phyloP scores from a whole-genome alignment of 164 flowering plant genomes.

The Vitis labrusca region DNA sequence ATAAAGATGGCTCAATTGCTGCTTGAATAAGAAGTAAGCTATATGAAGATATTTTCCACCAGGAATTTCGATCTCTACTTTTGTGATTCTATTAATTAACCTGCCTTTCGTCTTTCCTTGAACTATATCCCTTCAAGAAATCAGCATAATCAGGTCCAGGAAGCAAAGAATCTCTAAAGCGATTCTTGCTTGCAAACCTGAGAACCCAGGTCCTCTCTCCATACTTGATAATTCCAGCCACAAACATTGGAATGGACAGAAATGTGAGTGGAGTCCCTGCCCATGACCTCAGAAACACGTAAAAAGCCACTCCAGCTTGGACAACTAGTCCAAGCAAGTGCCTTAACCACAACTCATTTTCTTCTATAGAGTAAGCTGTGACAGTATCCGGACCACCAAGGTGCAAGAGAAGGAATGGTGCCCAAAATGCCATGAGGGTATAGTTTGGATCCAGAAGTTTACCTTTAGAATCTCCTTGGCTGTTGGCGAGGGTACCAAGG shows the following conservation, averaged over 20 bases:
- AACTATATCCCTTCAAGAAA: no score
- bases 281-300: not conserved
- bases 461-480: not conserved
- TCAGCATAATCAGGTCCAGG: not conserved
- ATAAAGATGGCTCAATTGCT: not conserved
- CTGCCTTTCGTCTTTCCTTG: no score
- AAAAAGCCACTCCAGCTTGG: constrained; percentile 2
- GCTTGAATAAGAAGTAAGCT: constrained; percentile 5
- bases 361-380: constrained; percentile 32
- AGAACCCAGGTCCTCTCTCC: constrained; percentile 19
- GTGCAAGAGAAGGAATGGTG: constrained; percentile 29
- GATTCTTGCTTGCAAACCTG: constrained; percentile 1
- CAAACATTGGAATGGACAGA: constrained; percentile 12
- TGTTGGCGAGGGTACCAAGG: constrained; percentile 9
- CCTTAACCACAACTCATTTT: constrained; percentile 28
- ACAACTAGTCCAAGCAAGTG: constrained; percentile 9
- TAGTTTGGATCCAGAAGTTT: not conserved
- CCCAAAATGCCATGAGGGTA: constrained; percentile 15
- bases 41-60: not conserved
- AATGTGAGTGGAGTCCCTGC: not conserved
- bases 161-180: not conserved
- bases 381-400: constrained; percentile 33
- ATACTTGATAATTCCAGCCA: constrained; percentile 23
- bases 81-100: no score
- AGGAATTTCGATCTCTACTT: no score